phyloP scores from a whole-genome alignment of 2,329 filamentous ascomycete species.

The Laburnicola sp. region DNA sequence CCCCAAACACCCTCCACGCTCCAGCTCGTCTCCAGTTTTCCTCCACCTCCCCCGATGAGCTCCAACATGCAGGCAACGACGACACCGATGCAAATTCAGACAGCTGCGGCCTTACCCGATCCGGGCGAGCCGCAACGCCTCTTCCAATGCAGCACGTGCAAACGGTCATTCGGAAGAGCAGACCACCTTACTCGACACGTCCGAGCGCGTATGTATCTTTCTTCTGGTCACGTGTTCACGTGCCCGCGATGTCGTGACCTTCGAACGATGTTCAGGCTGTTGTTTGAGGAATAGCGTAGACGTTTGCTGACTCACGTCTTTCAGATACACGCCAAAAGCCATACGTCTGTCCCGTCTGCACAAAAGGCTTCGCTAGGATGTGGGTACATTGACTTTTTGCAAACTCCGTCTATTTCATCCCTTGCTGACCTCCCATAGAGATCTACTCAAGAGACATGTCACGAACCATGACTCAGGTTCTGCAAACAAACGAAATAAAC shows the following conservation, averaged over 20 bases:
- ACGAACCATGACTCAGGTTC: constrained; percentile 49
- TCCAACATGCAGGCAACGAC: constrained; percentile 23
- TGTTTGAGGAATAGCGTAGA: background rate
- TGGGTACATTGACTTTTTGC: constrained; percentile 20
- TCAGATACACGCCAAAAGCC: constrained; percentile 50
- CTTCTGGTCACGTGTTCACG: background rate
- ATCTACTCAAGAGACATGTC: constrained; percentile 57
- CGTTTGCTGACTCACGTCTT: constrained; percentile 14
- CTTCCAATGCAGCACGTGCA: constrained; percentile 58
- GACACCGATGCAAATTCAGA: constrained; percentile 10
- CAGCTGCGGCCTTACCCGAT: constrained; percentile 17
- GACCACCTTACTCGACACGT: constrained; percentile 60
- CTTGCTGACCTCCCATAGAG: constrained; percentile 32
- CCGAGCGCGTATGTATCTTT: constrained; percentile 48
- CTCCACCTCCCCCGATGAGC: constrained; percentile 12
- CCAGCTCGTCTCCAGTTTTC: constrained; percentile 21
- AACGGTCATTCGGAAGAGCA: constrained; percentile 55
- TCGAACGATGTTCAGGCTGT: background rate
- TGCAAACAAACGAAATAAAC: constrained; percentile 30
- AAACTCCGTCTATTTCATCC: background rate
- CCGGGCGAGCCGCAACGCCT: constrained; percentile 26
- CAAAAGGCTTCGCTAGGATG: constrained; percentile 53
- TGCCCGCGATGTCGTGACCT: background rate
- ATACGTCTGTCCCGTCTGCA: constrained; percentile 51
- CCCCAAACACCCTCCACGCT: constrained; percentile 15